Evolutionary conservation across 371 early-diverging fungal genomes (phyloP), one percentile per base, ranked within the genome.

Genomic region (Mortierella sp.): DNA sequence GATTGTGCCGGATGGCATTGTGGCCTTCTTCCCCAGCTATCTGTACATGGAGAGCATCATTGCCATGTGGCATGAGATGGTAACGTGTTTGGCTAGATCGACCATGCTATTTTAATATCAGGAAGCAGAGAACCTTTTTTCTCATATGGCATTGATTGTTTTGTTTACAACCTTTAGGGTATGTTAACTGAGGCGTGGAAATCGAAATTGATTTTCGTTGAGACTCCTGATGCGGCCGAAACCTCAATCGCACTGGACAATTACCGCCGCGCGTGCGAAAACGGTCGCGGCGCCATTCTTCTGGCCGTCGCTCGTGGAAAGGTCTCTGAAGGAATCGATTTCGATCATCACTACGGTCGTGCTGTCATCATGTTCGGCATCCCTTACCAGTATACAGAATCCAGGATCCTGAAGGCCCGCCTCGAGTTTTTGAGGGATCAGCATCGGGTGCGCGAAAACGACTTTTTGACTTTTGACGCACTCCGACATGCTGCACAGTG

Each of bases 401-500:
- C 94, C 49, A 85, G 99, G 53, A 95, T 97, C 28, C 78, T 99
- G 46, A 98, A 97, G 87, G 99, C 99, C 1, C 88, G 99, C 14
- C 83, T 99, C 24, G 98, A 99, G 79, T 99, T 94, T 83, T 79
- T 99, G 54, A 87, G 97, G 27, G 95, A 96, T 60, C 90, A 96
- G 73, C 90, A 93, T 76, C 90, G 94, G 52, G 96, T 99, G 27
- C 89, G 97, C 32, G 99, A 99, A 80, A 97, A 96, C 78, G 99
- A 99, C 64, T 99, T 99, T 79, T 82, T 99, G 66, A 96, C 98
- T 0, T 99, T 99, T 83, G 99, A 99, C 78, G 99, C 99, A 0
- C 93, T 99, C 89, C 91, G 99, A 7, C 99, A 99, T 82, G 99
- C 99, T 56, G 99, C 99, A 9, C 99, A 99, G 83, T 99, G 99